Conservation (phyloP, 495 filamentous ascomycete genomes). For the Acidomyces sp. region DNA sequence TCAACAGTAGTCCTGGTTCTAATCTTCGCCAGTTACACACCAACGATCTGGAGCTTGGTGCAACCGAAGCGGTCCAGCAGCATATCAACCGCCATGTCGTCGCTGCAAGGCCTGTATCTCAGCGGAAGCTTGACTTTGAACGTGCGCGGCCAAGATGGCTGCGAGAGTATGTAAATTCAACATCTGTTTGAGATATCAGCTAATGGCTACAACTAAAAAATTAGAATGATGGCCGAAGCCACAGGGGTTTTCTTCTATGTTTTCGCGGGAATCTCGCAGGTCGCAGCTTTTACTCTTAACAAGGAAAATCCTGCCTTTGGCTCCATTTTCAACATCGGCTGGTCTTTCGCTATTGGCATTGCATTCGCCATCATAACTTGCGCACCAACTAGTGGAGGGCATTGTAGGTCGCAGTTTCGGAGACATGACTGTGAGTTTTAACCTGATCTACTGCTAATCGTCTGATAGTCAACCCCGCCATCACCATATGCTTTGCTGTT, state of each 20-base stretch:
- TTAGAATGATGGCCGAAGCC: conserved; percentile 38
- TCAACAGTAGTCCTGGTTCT: neutral
- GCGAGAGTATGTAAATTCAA: no score
- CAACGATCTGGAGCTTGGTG: conserved; percentile 34
- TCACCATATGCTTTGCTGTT: conserved; percentile 37
- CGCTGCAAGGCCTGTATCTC: conserved; percentile 32
- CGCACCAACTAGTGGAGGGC: conserved; percentile 39
- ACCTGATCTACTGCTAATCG: no score
- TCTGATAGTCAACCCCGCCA: conserved; percentile 24
- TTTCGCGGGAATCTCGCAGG: conserved; percentile 37
- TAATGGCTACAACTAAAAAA: no score
- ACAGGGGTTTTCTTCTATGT: conserved; percentile 24
- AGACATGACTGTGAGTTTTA: neutral
- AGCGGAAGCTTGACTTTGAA: conserved; percentile 39
- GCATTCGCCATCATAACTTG: conserved; percentile 43
- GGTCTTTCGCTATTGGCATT: conserved; percentile 39
- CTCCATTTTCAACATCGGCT: conserved; percentile 37
- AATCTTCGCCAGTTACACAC: conserved; percentile 19
- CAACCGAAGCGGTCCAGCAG: conserved; percentile 36
- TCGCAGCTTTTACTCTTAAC: conserved; percentile 35
- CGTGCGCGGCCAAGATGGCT: conserved; percentile 35
- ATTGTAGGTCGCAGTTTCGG: conserved; percentile 42
- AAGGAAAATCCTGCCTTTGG: conserved; percentile 29
- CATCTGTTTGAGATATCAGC: no score
- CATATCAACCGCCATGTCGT: conserved; percentile 37